Base-by-base conservation (phyloP, 2,329 filamentous ascomycete species). In the Stachybotrys chartarum region DNA sequence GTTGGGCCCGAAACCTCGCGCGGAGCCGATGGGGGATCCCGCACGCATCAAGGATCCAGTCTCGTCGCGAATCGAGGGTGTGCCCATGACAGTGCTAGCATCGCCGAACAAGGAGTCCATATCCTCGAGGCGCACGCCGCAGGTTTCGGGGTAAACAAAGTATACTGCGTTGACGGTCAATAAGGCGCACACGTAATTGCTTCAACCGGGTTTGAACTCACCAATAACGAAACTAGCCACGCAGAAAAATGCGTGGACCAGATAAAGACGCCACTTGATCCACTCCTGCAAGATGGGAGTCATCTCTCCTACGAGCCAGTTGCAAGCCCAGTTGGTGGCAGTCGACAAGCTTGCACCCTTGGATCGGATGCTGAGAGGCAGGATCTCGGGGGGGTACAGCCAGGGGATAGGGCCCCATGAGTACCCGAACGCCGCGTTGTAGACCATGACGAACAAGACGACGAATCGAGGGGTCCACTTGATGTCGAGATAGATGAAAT, bases 371-470 rank as follows among this genome's bases (percentile, higher is more conserved):
- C 91, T 97, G 58, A 99, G 79, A 5, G 94, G 94, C 48, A 99
- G 79, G 59, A 99, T 99, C 79, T 99, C 94, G n/a, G 94, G 94
- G 14, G 94, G 94, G 70, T 97, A 97, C 16, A 99, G 78, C 94
- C 94, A 99, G 8, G 94, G 94, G 58, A 99, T 96, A 1, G 94
- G 94, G 17, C 94, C 94, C 94, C 94, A 99, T 16, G 81, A 84
- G 68, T 92, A 96, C 51, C 94, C 94, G 70, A 97, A 99, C 7
- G 94, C 89, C 6, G 93, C 94, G 66, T 99, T 99, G 76, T 97
- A 99, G 52, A 97, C 87, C 88, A 97, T 96, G 68, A 99, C 94
- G 66, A 95, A 96, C 52, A 96, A 73, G 52, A 97, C 94, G 3
- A 97, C 94, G 68, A 96, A 73, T 7, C 82, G 88, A 4, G 89